These are phyloP conservation scores for Hyphopichia fennica DNA, from an alignment of 1,139 yeast species.

Conservation along the genomic window DNA sequence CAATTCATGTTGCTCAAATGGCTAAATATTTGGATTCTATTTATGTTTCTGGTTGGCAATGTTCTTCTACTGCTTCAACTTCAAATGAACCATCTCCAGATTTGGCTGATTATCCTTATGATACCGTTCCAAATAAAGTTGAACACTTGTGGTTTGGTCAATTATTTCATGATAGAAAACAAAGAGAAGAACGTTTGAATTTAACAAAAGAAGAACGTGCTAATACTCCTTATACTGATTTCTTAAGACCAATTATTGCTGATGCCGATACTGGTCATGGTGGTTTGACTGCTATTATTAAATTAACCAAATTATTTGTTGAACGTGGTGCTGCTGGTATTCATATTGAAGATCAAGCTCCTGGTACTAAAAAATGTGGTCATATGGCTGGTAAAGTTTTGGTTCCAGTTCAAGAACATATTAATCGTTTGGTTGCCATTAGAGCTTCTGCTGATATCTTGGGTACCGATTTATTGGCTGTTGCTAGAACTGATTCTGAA, in stretches of 20 bases:
- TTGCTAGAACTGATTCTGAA: slow-evolving; percentile 96
- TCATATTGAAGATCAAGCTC: slow-evolving; percentile 98
- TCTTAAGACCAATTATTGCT: slow-evolving; percentile 91
- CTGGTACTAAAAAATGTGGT: slow-evolving; percentile 98
- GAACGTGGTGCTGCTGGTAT: slow-evolving; percentile 99
- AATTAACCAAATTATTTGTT: slow-evolving; percentile 92
- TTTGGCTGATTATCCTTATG: slow-evolving; percentile 97
- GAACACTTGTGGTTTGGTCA: slow-evolving; percentile 97
- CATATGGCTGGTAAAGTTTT: slow-evolving; percentile 98
- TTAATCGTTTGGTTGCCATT: slow-evolving; percentile 88
- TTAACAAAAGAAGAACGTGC: slow-evolving; percentile 63
- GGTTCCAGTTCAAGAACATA: slow-evolving; percentile 96
- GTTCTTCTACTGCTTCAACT: slow-evolving; percentile 95
- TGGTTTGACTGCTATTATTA: slow-evolving; percentile 93
- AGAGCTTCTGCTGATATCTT: slow-evolving; percentile 95
- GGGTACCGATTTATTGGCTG: slow-evolving; percentile 80
- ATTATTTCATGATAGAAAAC: slow-evolving; percentile 95
- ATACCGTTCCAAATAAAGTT: slow-evolving; percentile 97
- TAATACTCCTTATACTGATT: slow-evolving; percentile 67
- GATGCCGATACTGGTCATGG: slow-evolving; percentile 99
- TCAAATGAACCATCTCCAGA: slow-evolving; percentile 98
- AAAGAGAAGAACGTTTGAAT: slow-evolving; percentile 78
- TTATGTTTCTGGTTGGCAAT: slow-evolving; percentile 98
- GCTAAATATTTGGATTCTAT: slow-evolving; percentile 90
- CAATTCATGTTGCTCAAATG: slow-evolving; percentile 95